These are phyloP conservation scores for Globisporangium orthogonon DNA, from an alignment of 352 stramenopile species.

Conservation along the genomic window DNA sequence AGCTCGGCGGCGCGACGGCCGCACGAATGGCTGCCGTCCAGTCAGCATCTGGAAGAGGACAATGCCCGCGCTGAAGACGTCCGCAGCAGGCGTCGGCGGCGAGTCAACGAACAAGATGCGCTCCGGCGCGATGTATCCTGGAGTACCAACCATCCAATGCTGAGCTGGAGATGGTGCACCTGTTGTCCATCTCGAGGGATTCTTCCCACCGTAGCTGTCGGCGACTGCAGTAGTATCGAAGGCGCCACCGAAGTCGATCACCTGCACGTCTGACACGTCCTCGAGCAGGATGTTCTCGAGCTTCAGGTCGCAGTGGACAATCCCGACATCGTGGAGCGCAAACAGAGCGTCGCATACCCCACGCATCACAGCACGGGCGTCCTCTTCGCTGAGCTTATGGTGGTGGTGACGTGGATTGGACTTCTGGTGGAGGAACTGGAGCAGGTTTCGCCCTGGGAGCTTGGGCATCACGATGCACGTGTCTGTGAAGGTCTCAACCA, in stretches of 20 bases:
- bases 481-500: conserved; percentile 40
- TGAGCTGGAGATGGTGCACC: not conserved
- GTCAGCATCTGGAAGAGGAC: conserved; percentile 55
- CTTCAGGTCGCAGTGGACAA: conserved; percentile 98
- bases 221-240: conserved; percentile 19
- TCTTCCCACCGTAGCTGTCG: not conserved
- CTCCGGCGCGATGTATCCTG: conserved; percentile 58
- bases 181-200: not conserved
- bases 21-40: conserved; percentile 44
- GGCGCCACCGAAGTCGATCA: conserved; percentile 65
- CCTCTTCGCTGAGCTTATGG: conserved; percentile 19
- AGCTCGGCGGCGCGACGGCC: conserved; percentile 11
- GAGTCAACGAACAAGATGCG: conserved; percentile 27
- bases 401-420: not conserved
- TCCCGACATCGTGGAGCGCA: conserved; percentile 87
- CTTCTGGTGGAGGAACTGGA: conserved; percentile 26
- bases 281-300: conserved; percentile 92
- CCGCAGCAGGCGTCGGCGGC: conserved; percentile 29
- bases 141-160: conserved; percentile 44
- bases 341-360: conserved; percentile 74
- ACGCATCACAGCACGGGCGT: conserved; percentile 34
- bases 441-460: conserved; percentile 32
- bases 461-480: conserved; percentile 53
- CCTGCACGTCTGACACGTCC: conserved; percentile 19
- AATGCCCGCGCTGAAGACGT: conserved; percentile 60